Evolutionary conservation across 1,139 yeast species (phyloP).

Genomic region (Tardiomyces depauwii): DNA sequence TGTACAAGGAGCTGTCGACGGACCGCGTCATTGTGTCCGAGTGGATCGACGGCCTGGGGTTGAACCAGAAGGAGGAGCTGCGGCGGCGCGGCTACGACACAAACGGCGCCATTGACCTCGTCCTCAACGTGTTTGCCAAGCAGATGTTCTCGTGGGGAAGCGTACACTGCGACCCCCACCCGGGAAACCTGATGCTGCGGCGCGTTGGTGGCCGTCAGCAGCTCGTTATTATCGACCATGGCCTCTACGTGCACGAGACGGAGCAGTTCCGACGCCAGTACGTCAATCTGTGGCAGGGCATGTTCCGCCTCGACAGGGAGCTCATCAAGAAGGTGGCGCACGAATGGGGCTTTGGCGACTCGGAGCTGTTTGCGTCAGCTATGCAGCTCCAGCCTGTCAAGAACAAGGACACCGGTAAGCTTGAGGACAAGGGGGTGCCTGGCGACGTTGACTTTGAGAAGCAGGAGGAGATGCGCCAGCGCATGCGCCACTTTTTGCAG

Average conservation of each 20-base stretch:
- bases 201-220: slow-evolving; percentile 26
- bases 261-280: slow-evolving; percentile 45
- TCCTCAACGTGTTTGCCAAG: slow-evolving; percentile 46
- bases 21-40: slow-evolving; percentile 50
- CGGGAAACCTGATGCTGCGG: slow-evolving; percentile 60
- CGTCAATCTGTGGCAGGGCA: slow-evolving; percentile 49
- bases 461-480: slow-evolving; percentile 28
- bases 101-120: slow-evolving; percentile 37
- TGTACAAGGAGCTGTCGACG: slow-evolving; percentile 36
- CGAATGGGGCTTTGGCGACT: slow-evolving; percentile 63
- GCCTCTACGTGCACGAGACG: slow-evolving; percentile 48
- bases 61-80: slow-evolving; percentile 37
- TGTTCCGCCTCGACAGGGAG: slow-evolving; percentile 41
- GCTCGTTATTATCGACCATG: slow-evolving; percentile 65
- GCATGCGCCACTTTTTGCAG: slow-evolving; percentile 39
- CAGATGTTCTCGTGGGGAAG: slow-evolving; percentile 69
- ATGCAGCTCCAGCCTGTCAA: slow-evolving; percentile 38
- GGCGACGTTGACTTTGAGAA: slow-evolving; percentile 26
- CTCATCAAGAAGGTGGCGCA: slow-evolving; percentile 40
- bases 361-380: slow-evolving; percentile 52
- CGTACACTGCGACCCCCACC: slow-evolving; percentile 77
- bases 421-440: slow-evolving; percentile 15
- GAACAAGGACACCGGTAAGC: not conserved
- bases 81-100: slow-evolving; percentile 33
- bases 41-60: slow-evolving; percentile 64